Evolutionary conservation across 2,329 filamentous ascomycete genomes (phyloP).

Genomic region (Clarireedia monteithiana): DNA sequence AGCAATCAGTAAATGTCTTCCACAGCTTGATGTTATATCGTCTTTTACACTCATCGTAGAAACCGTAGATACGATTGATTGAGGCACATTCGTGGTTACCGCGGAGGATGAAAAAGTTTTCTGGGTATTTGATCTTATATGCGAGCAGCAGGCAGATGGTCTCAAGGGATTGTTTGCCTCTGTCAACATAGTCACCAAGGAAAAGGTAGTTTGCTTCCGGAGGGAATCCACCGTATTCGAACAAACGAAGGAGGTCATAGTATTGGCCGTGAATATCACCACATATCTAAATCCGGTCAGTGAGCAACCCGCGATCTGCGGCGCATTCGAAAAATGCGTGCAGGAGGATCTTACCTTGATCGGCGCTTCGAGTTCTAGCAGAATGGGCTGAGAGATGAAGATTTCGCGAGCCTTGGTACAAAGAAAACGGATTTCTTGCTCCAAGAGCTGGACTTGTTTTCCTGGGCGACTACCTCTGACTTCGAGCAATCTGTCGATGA

Average conservation of each 20-base stretch:
- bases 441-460: slow-evolving; percentile 95
- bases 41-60: slow-evolving; percentile 99
- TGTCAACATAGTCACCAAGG: slow-evolving; percentile 96
- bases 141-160: slow-evolving; percentile 94
- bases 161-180: slow-evolving; percentile 98
- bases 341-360: slow-evolving; percentile 68
- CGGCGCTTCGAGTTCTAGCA: slow-evolving; percentile 94
- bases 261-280: slow-evolving; percentile 99
- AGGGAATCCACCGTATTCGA: slow-evolving; percentile 97
- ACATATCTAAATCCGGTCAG: slow-evolving; percentile 62
- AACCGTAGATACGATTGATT: slow-evolving; percentile 98
- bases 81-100: slow-evolving; percentile 99
- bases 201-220: slow-evolving; percentile 99
- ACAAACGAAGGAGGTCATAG: slow-evolving; percentile 92
- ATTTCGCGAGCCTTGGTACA: slow-evolving; percentile 99
- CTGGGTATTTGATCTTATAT: slow-evolving; percentile 99
- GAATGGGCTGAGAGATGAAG: slow-evolving; percentile 97
- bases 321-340: neutral
- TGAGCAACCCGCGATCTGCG: slow-evolving; percentile 10
- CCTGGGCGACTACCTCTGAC: slow-evolving; percentile 95
- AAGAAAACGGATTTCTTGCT: slow-evolving; percentile 91
- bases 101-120: slow-evolving; percentile 98
- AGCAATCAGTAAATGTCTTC: slow-evolving; percentile 99
- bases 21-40: slow-evolving; percentile 99
- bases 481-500: slow-evolving; percentile 97